These are phyloP conservation scores for Corchorus olitorius DNA, from an alignment of 345 rosid species.

Conservation along the genomic window DNA sequence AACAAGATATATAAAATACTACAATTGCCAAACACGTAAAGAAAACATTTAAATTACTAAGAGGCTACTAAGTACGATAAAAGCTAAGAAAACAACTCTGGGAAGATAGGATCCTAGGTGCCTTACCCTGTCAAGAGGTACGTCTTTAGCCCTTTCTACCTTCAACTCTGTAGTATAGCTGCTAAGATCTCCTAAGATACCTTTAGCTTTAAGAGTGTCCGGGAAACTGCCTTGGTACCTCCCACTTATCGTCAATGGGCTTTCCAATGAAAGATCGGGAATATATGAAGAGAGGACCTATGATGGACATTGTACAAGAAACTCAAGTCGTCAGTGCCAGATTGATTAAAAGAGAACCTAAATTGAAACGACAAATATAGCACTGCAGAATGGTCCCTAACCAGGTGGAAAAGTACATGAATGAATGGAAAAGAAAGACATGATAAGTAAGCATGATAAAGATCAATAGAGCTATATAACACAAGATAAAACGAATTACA, in stretches of 20 bases:
- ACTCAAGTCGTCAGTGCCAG: not conserved
- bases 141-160: constrained; percentile 39
- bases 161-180: constrained; percentile 45
- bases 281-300: constrained; percentile 50
- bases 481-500: not conserved
- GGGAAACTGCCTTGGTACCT: constrained; percentile 57
- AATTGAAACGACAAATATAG: not conserved
- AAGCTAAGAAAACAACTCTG: not conserved
- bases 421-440: not conserved
- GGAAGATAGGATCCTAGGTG: not conserved
- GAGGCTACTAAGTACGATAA: not conserved
- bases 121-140: constrained; percentile 56
- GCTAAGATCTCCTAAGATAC: constrained; percentile 51
- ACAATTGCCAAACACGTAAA: not conserved
- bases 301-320: constrained; percentile 1
- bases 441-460: not conserved
- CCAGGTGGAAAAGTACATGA: not conserved
- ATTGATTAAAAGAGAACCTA: not conserved
- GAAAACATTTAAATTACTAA: not conserved
- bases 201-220: constrained; percentile 38
- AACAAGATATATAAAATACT: not conserved
- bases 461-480: not conserved
- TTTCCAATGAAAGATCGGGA: constrained; percentile 62
- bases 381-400: not conserved
- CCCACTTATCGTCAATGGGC: constrained; percentile 51